These are phyloP conservation scores for Aspergillus hiratsukae DNA, from an alignment of 2,329 filamentous ascomycete species.

Conservation along the genomic window DNA sequence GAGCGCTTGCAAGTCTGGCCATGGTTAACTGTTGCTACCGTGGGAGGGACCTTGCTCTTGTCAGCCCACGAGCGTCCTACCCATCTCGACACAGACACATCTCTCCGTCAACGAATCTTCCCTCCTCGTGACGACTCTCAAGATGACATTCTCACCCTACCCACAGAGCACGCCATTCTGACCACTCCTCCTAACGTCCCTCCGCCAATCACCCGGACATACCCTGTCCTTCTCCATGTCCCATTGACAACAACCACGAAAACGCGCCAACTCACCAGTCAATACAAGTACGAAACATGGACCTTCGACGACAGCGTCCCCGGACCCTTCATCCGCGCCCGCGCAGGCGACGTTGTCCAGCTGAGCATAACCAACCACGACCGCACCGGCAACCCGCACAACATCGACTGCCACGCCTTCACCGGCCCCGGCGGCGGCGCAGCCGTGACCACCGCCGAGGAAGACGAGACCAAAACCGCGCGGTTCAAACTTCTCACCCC, in stretches of 20 bases:
- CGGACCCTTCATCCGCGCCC: conserved; percentile 33
- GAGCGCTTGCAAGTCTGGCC: not conserved
- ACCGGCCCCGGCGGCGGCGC: conserved; percentile 32
- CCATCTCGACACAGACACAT: not conserved
- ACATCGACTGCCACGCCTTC: conserved; percentile 35
- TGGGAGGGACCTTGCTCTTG: not conserved
- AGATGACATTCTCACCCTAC: conserved; percentile 10
- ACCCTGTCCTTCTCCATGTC: conserved; percentile 29
- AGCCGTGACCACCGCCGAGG: conserved; percentile 29
- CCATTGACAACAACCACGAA: conserved; percentile 24
- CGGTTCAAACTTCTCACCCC: conserved; percentile 27
- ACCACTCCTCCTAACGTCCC: conserved; percentile 29
- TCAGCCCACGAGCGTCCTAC: not conserved
- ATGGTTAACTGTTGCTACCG: not conserved
- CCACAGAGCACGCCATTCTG: conserved; percentile 25
- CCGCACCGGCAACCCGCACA: conserved; percentile 31
- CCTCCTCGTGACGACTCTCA: not conserved
- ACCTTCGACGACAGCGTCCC: conserved; percentile 33
- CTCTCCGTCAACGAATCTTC: not conserved
- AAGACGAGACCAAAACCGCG: conserved; percentile 30
- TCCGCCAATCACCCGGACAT: conserved; percentile 26
- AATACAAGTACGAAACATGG: conserved; percentile 35
- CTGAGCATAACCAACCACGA: conserved; percentile 31
- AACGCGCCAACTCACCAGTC: conserved; percentile 27
- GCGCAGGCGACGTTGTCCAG: conserved; percentile 31